Evolutionary conservation across 1,284 basidiomycete genomes (phyloP), one percentile per base, ranked within the genome.

Genomic region (Melampsora americana): DNA sequence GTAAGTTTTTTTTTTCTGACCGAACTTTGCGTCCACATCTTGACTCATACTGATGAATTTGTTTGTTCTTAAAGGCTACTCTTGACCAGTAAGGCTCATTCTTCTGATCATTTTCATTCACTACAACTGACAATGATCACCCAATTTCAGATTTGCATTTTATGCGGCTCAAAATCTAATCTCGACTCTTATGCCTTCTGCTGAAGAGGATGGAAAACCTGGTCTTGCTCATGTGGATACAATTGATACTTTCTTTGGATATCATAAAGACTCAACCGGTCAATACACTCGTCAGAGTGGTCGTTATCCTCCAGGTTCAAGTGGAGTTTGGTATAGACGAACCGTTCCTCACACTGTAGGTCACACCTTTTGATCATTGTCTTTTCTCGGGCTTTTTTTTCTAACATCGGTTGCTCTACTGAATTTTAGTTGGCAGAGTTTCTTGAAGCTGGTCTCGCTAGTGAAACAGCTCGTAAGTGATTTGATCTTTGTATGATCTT

Each of bases 261-360:
- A n/a, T 14, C 53, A 56, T 14, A 56, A 56, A 56, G 53, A 56
- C n/a, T 56, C 53, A n/a, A 56, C n/a, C n/a, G 53, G 53, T 56
- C 53, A 56, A 56, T 56, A 23, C 18, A 14, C 53, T 28, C 53
- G 53, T 56, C n/a, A 11, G n/a, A 18, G n/a, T 23, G n/a, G 53
- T 14, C 20, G 26, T 23, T 56, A 56, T 56, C 53, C 53, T 56
- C 53, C 53, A n/a, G 53, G 53, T 5, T 23, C 53, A 9, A n/a
- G 26, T n/a, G 53, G 53, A 28, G 53, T 56, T 12, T 56, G 53
- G 53, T 56, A 56, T 14, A 3, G 53, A 56, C 20, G 53, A 28
- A 23, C 53, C 1, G 18, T 56, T 56, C 53, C 53, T n/a, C 53
- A 56, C 18, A 56, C 53, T 28, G n/a, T 56, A 56, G 5, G 53